phyloP scores from a whole-genome alignment of 768 basidiomycete genomes.

The Multifurca ochricompacta region DNA sequence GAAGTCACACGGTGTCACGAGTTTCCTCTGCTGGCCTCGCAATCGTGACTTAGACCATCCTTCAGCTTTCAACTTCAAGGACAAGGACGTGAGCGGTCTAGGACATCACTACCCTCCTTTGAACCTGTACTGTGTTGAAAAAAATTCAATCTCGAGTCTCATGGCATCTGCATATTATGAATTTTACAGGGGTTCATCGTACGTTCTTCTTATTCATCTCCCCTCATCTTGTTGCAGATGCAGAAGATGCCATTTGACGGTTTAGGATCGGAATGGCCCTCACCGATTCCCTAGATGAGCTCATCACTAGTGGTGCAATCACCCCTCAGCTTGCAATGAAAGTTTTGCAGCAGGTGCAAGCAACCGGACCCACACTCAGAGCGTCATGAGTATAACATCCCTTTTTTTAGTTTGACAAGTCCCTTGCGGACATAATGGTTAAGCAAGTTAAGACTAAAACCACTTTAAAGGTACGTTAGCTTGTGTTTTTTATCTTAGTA shows the following conservation, averaged over 20 bases:
- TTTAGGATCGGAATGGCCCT: conserved; percentile 92
- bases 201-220: conserved; percentile 36
- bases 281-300: conserved; percentile 96
- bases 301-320: conserved; percentile 94
- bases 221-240: conserved; percentile 5
- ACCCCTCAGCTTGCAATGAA: conserved; percentile 99
- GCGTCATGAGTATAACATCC: neutral
- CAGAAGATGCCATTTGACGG: neutral
- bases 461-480: conserved; percentile 64
- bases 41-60: too few relatives aligned
- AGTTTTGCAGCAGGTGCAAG: conserved; percentile 84
- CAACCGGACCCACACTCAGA: neutral
- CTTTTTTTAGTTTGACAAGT: conserved; percentile 80
- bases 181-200: conserved; percentile 90
- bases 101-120: too few relatives aligned
- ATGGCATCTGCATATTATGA: conserved; percentile 89
- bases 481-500: neutral
- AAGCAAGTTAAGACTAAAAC: conserved; percentile 95
- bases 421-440: conserved; percentile 84
- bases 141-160: conserved; percentile 2
- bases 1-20: conserved; percentile 18
- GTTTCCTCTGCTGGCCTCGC: too few relatives aligned
- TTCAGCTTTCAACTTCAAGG: too few relatives aligned
- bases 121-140: too few relatives aligned
- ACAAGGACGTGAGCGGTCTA: too few relatives aligned